Evolutionary conservation across 495 filamentous ascomycete genomes (phyloP).

Genomic region (Talaromyces trachyspermus): DNA sequence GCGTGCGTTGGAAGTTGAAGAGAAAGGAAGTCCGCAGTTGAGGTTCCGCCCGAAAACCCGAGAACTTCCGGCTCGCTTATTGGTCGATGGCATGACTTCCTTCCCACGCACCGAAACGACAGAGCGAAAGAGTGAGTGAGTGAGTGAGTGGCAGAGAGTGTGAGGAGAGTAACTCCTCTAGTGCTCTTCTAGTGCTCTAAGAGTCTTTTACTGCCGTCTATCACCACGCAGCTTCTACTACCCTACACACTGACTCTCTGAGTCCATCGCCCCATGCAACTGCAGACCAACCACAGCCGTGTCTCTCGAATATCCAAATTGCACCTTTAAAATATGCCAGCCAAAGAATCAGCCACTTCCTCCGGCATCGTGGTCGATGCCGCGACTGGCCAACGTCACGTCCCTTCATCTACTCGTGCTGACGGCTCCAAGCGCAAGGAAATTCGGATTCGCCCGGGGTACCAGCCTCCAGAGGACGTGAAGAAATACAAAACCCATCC

Average conservation of each 20-base stretch:
- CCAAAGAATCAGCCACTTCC: constrained; percentile 17
- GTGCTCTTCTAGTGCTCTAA: too few relatives aligned
- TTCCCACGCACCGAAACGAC: neutral
- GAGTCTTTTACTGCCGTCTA: too few relatives aligned
- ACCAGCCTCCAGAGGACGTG: constrained; percentile 91
- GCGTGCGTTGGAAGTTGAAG: constrained; percentile 5
- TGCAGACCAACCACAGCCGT: neutral
- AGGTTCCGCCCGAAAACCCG: constrained; percentile 28
- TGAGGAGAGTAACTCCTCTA: too few relatives aligned
- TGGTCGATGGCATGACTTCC: constrained; percentile 19
- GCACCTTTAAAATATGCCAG: constrained; percentile 11
- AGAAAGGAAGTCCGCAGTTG: neutral
- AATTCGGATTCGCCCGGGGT: constrained; percentile 88
- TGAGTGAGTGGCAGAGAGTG: too few relatives aligned
- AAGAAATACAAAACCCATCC: constrained; percentile 91
- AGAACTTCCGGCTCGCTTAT: constrained; percentile 41
- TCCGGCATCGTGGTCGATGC: constrained; percentile 73
- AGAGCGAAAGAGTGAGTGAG: neutral
- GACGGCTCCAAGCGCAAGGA: constrained; percentile 87
- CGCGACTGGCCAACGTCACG: constrained; percentile 70
- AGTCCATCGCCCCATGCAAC: neutral
- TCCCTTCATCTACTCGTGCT: constrained; percentile 76
- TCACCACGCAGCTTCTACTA: too few relatives aligned
- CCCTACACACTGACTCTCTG: too few relatives aligned
- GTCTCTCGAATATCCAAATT: neutral